Evolutionary conservation across 2,329 filamentous ascomycete genomes (phyloP), one percentile per base, ranked within the genome.

Genomic region (Diaporthe vaccinii): DNA sequence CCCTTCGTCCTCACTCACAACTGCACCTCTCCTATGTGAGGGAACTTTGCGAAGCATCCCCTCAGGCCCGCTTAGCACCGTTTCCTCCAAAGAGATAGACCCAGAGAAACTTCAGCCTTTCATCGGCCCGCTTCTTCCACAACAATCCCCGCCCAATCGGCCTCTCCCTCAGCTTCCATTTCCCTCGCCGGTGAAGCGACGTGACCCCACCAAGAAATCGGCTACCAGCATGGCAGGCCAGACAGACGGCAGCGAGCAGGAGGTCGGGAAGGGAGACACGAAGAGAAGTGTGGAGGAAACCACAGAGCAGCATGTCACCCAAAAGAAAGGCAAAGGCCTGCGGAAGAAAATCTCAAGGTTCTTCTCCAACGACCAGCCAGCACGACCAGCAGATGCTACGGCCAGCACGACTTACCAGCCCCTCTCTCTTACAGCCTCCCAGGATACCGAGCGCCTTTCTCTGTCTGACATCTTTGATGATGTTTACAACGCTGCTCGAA

Each of bases 391-490:
- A 46, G 58, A 73, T 36, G 14, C 55, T 17, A 28, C 46, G 10
- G n/a, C 39, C 4, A 8, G 69, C n/a, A 46, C 69, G n/a, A 51
- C 46, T 7, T 75, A 70, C 28, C 69, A 71, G 31, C 75, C 75
- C 17, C 67, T 76, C 4, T 76, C 69, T 15, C 59, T 76, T 41
- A 49, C n/a, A 14, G 46, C 58, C 22, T 75, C 75, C 31, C 75
- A 69, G 34, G 69, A 76, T 17, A 36, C 73, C 17, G 55, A 75
- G 41, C 20, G 44, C 20, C 59, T 53, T 36, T 73, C 69, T 25
- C 73, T 76, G 55, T 75, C 75, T 10, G 75, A 73, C 22, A 73
- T 76, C 3, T 75, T 76, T 31, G 75, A 76, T 67, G 70, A 71
- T 15, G 59, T 76, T 8, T 70, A 53, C 55, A 71, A 59, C 36